Evolutionary conservation across 441 rosid species (phyloP).

Genomic region (Jatropha multifida): DNA sequence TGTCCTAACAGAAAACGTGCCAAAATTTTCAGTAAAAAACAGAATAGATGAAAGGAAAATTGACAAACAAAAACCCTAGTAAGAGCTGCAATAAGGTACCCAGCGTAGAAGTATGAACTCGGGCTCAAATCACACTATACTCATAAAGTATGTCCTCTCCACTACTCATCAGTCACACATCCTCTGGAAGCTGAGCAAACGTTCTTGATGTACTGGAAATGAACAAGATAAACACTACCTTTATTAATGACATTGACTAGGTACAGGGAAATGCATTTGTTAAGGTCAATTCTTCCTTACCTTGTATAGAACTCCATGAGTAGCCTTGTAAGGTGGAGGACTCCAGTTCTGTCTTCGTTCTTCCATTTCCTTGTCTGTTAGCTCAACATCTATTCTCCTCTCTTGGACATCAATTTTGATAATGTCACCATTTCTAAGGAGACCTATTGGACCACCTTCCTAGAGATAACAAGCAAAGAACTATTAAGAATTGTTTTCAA

Average conservation of each 20-base stretch:
- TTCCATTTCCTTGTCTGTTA: slow-evolving; percentile 60
- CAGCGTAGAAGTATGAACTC: background rate
- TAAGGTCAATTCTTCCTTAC: slow-evolving; percentile 32
- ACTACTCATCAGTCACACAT: slow-evolving; percentile 90
- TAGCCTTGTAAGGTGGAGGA: slow-evolving; percentile 70
- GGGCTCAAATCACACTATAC: background rate
- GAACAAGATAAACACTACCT: background rate
- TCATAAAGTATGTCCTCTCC: background rate
- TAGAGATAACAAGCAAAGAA: slow-evolving; percentile 25
- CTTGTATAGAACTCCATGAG: slow-evolving; percentile 73
- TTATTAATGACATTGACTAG: background rate
- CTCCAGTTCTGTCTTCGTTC: slow-evolving; percentile 73
- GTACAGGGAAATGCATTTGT: background rate
- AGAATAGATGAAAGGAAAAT: background rate
- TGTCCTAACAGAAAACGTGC: background rate
- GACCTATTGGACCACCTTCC: slow-evolving; percentile 98
- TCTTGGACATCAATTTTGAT: slow-evolving; percentile 70
- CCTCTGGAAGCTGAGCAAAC: slow-evolving; percentile 85
- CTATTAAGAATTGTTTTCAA: background rate
- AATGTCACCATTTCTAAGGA: slow-evolving; percentile 70
- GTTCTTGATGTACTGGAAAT: slow-evolving; percentile 84
- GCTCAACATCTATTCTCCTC: slow-evolving; percentile 66
- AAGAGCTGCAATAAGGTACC: background rate
- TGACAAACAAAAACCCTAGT: background rate
- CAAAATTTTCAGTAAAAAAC: too few species aligned